A percentile compares a stretch with the other conserved stretches of the same genome.
Conservation (phyloP, 208 protist genomes). For the Trypanosoma melophagium region DNA sequence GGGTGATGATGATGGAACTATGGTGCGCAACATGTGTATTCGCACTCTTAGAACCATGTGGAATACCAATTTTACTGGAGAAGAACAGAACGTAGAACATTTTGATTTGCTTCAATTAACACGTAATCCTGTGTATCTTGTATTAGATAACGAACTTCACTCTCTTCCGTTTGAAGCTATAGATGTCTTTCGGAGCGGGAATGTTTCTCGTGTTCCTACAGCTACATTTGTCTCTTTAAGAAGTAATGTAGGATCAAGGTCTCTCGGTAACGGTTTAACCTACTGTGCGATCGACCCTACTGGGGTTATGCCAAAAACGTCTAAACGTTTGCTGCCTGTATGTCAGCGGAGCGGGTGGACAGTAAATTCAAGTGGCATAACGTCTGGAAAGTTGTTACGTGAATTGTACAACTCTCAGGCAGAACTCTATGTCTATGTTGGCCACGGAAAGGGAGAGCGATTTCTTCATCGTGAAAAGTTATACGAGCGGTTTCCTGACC, state of each 20-base stretch:
- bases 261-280: background rate
- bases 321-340: slow-evolving; percentile 25
- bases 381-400: slow-evolving; percentile 20
- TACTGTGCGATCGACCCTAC: slow-evolving; percentile 25
- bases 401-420: slow-evolving; percentile 26
- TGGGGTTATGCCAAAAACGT: slow-evolving; percentile 38
- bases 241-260: background rate
- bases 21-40: slow-evolving; percentile 20
- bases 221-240: slow-evolving; percentile 13
- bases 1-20: slow-evolving; percentile 17
- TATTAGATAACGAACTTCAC: slow-evolving; percentile 53
- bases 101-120: slow-evolving; percentile 45
- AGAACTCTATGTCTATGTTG: slow-evolving; percentile 62
- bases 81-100: slow-evolving; percentile 13
- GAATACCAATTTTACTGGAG: background rate
- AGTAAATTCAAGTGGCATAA: slow-evolving; percentile 19
- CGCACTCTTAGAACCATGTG: slow-evolving; percentile 11
- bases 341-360: slow-evolving; percentile 27
- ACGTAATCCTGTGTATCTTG: slow-evolving; percentile 63
- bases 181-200: slow-evolving; percentile 41
- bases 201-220: slow-evolving; percentile 47
- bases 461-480: slow-evolving; percentile 39
- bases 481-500: slow-evolving; percentile 50
- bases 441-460: slow-evolving; percentile 63
- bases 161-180: slow-evolving; percentile 63